Conservation (phyloP, 2,329 filamentous ascomycete species). For the Beauveria sp. region DNA sequence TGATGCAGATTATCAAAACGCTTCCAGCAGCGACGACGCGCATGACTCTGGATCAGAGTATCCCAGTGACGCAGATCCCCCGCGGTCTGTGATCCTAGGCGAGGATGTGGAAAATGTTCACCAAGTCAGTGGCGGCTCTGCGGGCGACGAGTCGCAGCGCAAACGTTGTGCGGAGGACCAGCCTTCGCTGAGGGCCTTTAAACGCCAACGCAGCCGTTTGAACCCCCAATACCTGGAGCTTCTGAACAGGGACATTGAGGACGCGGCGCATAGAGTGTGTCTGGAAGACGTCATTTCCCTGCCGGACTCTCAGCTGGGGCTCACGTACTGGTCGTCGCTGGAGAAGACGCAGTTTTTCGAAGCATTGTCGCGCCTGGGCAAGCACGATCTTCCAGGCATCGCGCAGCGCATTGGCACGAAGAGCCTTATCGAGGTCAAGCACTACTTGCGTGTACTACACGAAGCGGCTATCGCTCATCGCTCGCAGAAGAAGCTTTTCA, state of each 20-base stretch:
- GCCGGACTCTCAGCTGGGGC: constrained; percentile 53
- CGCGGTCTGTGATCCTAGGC: constrained; percentile 11
- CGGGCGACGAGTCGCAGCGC: constrained; percentile 12
- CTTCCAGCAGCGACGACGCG: background rate
- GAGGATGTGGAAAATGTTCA: constrained; percentile 6
- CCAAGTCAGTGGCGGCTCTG: constrained; percentile 12
- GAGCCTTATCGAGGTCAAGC: constrained; percentile 62
- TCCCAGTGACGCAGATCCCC: constrained; percentile 13
- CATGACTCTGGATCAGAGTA: background rate
- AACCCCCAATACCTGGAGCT: constrained; percentile 41
- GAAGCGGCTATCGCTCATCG: constrained; percentile 36
- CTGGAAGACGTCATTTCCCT: constrained; percentile 25
- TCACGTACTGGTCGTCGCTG: constrained; percentile 57
- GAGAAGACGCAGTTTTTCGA: constrained; percentile 70
- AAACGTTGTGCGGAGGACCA: constrained; percentile 24
- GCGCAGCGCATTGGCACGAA: constrained; percentile 61
- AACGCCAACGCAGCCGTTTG: constrained; percentile 35
- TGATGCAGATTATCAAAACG: constrained; percentile 2
- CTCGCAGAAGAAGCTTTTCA: constrained; percentile 22
- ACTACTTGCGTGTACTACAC: constrained; percentile 59
- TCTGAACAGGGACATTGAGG: constrained; percentile 51
- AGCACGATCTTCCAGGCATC: constrained; percentile 54
- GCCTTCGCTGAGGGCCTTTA: constrained; percentile 28
- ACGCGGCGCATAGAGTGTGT: constrained; percentile 34
- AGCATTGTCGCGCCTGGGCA: constrained; percentile 56